Percentiles rank a stretch among this genome's conserved stretches.
Conservation (phyloP, 352 stramenopile species). For the Pythium graminicola region DNA sequence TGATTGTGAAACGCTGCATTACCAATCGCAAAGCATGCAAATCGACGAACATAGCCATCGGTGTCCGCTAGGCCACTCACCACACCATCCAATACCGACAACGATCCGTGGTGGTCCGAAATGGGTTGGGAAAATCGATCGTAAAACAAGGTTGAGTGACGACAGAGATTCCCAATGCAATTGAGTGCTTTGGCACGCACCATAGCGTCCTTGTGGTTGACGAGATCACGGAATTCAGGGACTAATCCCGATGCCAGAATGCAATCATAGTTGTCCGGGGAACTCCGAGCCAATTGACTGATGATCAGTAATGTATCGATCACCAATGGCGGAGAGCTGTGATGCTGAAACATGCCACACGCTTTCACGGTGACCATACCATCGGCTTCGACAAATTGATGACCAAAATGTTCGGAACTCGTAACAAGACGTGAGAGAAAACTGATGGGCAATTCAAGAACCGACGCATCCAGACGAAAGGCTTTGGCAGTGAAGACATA, state of each 20-base stretch:
- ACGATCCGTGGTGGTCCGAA: neutral
- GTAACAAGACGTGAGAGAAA: slow-evolving; percentile 81
- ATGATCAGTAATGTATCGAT: slow-evolving; percentile 81
- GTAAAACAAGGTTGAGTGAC: slow-evolving; percentile 89
- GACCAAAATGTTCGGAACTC: slow-evolving; percentile 77
- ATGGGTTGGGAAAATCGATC: slow-evolving; percentile 35
- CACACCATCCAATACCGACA: slow-evolving; percentile 53
- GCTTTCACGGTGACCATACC: slow-evolving; percentile 67
- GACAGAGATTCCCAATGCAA: slow-evolving; percentile 90
- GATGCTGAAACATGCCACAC: slow-evolving; percentile 43
- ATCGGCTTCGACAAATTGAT: slow-evolving; percentile 65
- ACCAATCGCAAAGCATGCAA: slow-evolving; percentile 92
- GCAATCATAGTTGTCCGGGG: slow-evolving; percentile 58
- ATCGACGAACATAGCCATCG: slow-evolving; percentile 84
- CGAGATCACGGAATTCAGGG: slow-evolving; percentile 45
- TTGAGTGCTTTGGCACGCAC: slow-evolving; percentile 87
- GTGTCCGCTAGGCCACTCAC: slow-evolving; percentile 49
- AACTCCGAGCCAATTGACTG: slow-evolving; percentile 82
- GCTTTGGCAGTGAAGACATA: slow-evolving; percentile 55
- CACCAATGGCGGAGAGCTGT: slow-evolving; percentile 51
- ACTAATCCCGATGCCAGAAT: slow-evolving; percentile 54
- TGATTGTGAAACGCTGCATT: slow-evolving; percentile 90
- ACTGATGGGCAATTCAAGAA: slow-evolving; percentile 65
- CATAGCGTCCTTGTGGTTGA: slow-evolving; percentile 58
- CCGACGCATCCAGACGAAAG: slow-evolving; percentile 45